These are phyloP conservation scores for Adansonia madagascariensis DNA, from an alignment of 441 rosid genomes.

Conservation along the genomic window DNA sequence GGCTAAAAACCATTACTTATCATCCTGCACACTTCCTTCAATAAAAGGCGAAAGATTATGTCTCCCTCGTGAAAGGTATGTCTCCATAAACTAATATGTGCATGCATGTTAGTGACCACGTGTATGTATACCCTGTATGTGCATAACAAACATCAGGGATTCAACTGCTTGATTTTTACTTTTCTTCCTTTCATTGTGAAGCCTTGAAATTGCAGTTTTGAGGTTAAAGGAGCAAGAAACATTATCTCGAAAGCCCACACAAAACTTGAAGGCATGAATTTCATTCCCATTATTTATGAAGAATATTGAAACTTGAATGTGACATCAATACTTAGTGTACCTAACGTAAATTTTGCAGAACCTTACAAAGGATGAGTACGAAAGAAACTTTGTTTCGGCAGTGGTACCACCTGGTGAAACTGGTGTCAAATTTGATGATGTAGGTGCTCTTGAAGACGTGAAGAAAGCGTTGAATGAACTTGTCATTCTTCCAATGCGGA, in stretches of 20 bases:
- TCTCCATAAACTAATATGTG: background rate
- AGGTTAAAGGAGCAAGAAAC: constrained; percentile 82
- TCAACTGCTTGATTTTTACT: background rate
- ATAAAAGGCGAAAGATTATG: constrained; percentile 69
- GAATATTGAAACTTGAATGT: constrained; percentile 4
- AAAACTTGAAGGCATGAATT: constrained; percentile 75
- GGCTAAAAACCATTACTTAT: constrained; percentile 88
- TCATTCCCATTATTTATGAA: constrained; percentile 6
- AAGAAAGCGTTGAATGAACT: constrained; percentile 91
- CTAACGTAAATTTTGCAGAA: constrained; percentile 50
- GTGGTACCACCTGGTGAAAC: constrained; percentile 93
- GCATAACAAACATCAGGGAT: no score
- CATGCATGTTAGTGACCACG: no score
- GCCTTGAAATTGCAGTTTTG: constrained; percentile 80
- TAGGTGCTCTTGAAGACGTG: constrained; percentile 96
- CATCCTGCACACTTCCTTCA: constrained; percentile 64
- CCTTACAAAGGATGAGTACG: constrained; percentile 85
- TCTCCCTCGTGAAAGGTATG: constrained; percentile 84
- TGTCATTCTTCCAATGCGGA: constrained; percentile 95
- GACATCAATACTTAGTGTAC: constrained; percentile 21
- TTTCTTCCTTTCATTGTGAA: constrained; percentile 42
- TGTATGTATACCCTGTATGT: no score
- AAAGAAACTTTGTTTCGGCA: constrained; percentile 82
- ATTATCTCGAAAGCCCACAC: constrained; percentile 57
- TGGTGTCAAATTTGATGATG: constrained; percentile 88